phyloP scores from a whole-genome alignment of 2,329 filamentous ascomycete species.

The Fusarium sp. region DNA sequence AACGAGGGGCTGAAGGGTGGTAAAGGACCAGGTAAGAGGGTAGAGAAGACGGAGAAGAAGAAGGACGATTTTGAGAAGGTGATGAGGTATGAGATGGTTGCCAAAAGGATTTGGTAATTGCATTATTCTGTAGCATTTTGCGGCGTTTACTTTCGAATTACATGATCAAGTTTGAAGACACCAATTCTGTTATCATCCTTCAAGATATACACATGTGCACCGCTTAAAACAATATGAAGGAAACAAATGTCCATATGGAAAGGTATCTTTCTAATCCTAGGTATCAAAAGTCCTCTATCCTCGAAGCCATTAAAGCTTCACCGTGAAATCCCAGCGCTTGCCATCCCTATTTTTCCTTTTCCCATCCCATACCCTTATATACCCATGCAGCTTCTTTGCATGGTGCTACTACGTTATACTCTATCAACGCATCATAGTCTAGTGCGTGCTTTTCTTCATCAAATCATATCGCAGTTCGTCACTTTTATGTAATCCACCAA shows the following conservation, averaged over 20 bases:
- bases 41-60: slow-evolving; percentile 55
- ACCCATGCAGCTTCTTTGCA: slow-evolving; percentile 15
- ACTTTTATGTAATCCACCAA: slow-evolving; percentile 20
- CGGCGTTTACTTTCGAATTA: slow-evolving; percentile 7
- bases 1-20: slow-evolving; percentile 71
- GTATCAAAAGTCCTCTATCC: slow-evolving; percentile 32
- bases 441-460: slow-evolving; percentile 36
- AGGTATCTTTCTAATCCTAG: slow-evolving; percentile 39
- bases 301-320: slow-evolving; percentile 11
- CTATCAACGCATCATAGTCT: slow-evolving; percentile 29
- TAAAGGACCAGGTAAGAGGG: slow-evolving; percentile 64
- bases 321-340: slow-evolving; percentile 28
- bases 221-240: not conserved
- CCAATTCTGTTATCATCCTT: not conserved
- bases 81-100: slow-evolving; percentile 92
- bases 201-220: not conserved
- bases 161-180: not conserved
- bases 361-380: slow-evolving; percentile 7
- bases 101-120: slow-evolving; percentile 90
- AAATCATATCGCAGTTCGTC: slow-evolving; percentile 40
- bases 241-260: slow-evolving; percentile 14
- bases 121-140: slow-evolving; percentile 1
- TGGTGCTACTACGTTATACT: slow-evolving; percentile 33
- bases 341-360: slow-evolving; percentile 13
- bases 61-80: slow-evolving; percentile 69